Evolutionary conservation across 495 filamentous ascomycete species (phyloP), one percentile per base, ranked within the genome.

Genomic region (Penicillium psychrofluorescens): DNA sequence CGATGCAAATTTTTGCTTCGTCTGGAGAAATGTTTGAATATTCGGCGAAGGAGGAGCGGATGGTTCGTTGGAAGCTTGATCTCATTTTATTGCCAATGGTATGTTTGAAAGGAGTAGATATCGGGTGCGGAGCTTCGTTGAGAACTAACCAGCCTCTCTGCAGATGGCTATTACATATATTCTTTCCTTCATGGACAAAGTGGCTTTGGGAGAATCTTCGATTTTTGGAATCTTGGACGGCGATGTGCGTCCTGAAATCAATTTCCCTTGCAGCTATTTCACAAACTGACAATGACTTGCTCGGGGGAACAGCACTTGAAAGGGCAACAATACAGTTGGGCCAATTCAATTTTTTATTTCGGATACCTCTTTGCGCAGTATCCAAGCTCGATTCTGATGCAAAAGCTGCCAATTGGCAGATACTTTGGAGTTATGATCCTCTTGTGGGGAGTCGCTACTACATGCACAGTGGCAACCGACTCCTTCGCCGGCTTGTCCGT

Each of bases 321-420:
- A 8, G 59, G 59, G 7, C 44, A 64, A 12, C 36, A 64, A 28
- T 62, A 62, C 39, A 61, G 56, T 11, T 64, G 61, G 59, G 56
- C 62, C 35, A 49, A 51, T 14, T 61, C 56, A 11, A 59, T 56
- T 6, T 43, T 60, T 12, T 64, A 61, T 35, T 58, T 62, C 31
- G 61, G 61, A 27, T 64, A 58, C 53, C 49, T 62, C 15, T 52
- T 51, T 14, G 58, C 55, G 28, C 58, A 58, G 4, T 64, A 55
- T 46, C 58, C 61, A 11, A 62, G 58, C 58, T 55, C 61, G n/a
- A 11, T 64, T 13, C 35, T 62, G 10, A 28, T 64, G 33, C 61
- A 64, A 34, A 52, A 55, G 9, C 44, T 58, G 28, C 51, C 55
- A 8, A 62, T 66, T 12, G 60, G 55, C 8, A 60, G 56, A 36